phyloP scores from a whole-genome alignment of 805 yeast species.

The Candida cerambycidarum region DNA sequence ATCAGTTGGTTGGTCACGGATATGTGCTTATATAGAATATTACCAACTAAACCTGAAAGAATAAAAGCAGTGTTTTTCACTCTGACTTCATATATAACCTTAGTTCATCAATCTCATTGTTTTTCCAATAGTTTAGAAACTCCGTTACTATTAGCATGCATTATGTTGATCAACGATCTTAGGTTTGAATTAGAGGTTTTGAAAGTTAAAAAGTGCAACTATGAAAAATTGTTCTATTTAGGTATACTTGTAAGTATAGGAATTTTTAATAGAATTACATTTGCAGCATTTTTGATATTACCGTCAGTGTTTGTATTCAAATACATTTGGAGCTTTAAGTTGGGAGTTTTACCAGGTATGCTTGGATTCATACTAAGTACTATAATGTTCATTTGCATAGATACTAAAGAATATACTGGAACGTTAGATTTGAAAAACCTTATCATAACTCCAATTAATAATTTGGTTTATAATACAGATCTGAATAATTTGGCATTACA shows the following conservation, averaged over 20 bases:
- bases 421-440: conserved; percentile 14
- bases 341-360: conserved; percentile 29
- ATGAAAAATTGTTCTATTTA: conserved; percentile 23
- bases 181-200: conserved; percentile 20
- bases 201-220: conserved; percentile 3
- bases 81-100: conserved; percentile 66
- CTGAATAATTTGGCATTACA: conserved; percentile 64
- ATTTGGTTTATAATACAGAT: conserved; percentile 66
- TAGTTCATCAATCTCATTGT: conserved; percentile 81
- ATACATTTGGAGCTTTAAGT: conserved; percentile 39
- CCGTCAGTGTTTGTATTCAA: conserved; percentile 54
- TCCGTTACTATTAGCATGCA: conserved; percentile 46
- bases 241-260: conserved; percentile 65
- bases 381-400: conserved; percentile 44
- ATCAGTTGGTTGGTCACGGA: conserved; percentile 38
- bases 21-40: conserved; percentile 45
- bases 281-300: conserved; percentile 66
- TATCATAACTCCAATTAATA: conserved; percentile 75
- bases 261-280: conserved; percentile 80
- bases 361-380: conserved; percentile 38
- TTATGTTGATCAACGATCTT: conserved; percentile 51
- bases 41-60: conserved; percentile 50
- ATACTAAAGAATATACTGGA: conserved; percentile 46
- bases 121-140: conserved; percentile 89
- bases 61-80: conserved; percentile 48